Evolutionary conservation across 306 rosid genomes (phyloP).

Genomic region (Abrus pulchellus): DNA sequence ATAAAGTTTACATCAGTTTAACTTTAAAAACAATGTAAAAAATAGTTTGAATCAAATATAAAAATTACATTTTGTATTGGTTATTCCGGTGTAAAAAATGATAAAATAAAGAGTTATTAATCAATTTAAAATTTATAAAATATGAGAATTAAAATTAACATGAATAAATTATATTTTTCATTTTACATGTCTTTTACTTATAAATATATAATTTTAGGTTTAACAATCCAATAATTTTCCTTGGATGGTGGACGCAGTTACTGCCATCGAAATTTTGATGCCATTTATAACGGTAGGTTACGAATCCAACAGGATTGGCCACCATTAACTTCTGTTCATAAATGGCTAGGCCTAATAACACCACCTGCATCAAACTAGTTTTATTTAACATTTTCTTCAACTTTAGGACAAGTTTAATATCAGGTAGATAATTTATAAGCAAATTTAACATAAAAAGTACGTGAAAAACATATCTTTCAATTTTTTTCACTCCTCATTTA

Average conservation of each 20-base stretch:
- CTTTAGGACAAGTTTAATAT: background rate
- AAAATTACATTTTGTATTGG: no score
- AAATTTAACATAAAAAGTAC: background rate
- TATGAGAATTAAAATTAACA: no score
- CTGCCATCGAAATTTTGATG: slow-evolving; percentile 55
- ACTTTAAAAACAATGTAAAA: no score
- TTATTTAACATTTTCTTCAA: slow-evolving; percentile 20
- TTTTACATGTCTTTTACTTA: no score
- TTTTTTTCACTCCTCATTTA: background rate
- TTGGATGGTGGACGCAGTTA: slow-evolving; percentile 40
- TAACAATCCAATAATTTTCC: background rate
- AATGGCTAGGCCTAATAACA: slow-evolving; percentile 75
- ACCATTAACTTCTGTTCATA: slow-evolving; percentile 78
- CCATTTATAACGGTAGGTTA: slow-evolving; percentile 87
- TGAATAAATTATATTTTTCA: no score
- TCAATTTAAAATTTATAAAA: no score
- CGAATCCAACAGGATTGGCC: slow-evolving; percentile 73
- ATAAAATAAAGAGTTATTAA: no score
- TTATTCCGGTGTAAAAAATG: no score
- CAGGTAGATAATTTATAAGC: background rate
- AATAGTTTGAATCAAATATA: no score
- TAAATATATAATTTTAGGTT: background rate
- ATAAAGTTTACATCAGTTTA: no score
- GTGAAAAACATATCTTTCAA: background rate
- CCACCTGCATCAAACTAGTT: slow-evolving; percentile 53